A percentile compares a stretch with the other conserved stretches of the same genome.
Evolutionary conservation across 345 rosid species (phyloP).

Genomic region (Reutealis trisperma): DNA sequence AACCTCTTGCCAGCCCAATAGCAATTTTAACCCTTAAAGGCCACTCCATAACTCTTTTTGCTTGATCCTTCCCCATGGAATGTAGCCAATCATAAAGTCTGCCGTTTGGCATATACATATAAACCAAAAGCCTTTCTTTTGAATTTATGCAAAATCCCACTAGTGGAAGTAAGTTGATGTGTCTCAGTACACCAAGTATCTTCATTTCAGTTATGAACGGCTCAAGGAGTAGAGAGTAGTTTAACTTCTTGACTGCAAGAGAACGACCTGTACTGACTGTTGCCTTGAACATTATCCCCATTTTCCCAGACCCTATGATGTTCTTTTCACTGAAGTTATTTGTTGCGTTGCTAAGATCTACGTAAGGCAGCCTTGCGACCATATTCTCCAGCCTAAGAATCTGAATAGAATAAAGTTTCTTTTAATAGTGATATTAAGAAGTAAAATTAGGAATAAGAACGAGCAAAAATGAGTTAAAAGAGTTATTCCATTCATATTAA

Average conservation of each 20-base stretch:
- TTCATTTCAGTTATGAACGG: conserved; percentile 25
- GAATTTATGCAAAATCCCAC: conserved; percentile 28
- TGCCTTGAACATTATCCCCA: conserved; percentile 31
- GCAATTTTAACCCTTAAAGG: conserved; percentile 28
- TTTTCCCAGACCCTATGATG: conserved; percentile 21
- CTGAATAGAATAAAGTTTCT: not conserved
- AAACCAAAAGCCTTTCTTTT: conserved; percentile 31
- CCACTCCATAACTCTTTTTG: conserved; percentile 27
- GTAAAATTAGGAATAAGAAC: not conserved
- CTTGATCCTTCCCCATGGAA: not conserved
- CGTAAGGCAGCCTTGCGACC: conserved; percentile 19
- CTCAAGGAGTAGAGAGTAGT: conserved; percentile 15
- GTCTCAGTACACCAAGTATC: conserved; percentile 22
- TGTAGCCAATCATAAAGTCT: conserved; percentile 26
- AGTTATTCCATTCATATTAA: too few relatives aligned
- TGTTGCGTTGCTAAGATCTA: conserved; percentile 29
- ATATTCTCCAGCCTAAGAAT: conserved; percentile 24
- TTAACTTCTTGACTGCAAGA: conserved; percentile 28
- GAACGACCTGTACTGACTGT: conserved; percentile 7
- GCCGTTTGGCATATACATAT: conserved; percentile 27
- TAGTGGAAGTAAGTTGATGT: conserved; percentile 29
- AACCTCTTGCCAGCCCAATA: conserved; percentile 31
- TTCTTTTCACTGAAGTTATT: conserved; percentile 17
- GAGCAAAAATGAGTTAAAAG: too few relatives aligned
- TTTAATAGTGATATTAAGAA: not conserved